Evolutionary conservation across 1,284 basidiomycete genomes (phyloP).

Genomic region (Pterulicium gracile): DNA sequence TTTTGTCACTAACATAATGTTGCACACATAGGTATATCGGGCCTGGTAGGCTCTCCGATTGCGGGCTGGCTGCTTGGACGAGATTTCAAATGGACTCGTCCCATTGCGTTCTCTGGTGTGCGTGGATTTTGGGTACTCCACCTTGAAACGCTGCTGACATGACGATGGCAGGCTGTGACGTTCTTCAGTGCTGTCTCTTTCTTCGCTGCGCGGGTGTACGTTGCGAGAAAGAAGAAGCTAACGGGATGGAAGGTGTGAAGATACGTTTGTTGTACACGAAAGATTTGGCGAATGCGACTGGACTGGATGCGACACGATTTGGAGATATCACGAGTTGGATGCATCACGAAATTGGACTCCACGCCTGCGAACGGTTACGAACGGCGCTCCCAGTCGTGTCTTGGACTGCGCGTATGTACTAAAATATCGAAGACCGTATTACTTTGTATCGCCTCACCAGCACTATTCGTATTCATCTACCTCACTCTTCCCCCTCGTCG

Average conservation of each 20-base stretch:
- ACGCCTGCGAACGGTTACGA: too few species aligned
- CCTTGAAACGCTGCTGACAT: background rate
- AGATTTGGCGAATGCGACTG: too few species aligned
- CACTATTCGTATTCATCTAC: too few species aligned
- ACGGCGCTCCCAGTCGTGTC: too few species aligned
- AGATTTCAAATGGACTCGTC: background rate
- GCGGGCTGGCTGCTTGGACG: background rate
- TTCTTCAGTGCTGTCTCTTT: background rate
- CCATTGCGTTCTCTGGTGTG: background rate
- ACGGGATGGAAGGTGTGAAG: conserved; percentile 1
- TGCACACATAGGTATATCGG: background rate
- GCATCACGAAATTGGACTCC: too few species aligned
- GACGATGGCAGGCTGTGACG: background rate
- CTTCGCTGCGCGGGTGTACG: background rate
- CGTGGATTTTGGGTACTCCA: background rate
- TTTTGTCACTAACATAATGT: background rate
- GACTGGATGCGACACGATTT: too few species aligned
- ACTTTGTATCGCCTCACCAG: too few species aligned
- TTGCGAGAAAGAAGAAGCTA: background rate
- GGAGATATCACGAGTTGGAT: too few species aligned
- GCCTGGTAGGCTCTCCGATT: background rate
- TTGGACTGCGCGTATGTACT: too few species aligned
- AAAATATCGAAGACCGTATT: too few species aligned
- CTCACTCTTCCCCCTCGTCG: too few species aligned
- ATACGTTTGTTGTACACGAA: too few species aligned